phyloP scores from a whole-genome alignment of 306 rosid species.

The Urtica urens region DNA sequence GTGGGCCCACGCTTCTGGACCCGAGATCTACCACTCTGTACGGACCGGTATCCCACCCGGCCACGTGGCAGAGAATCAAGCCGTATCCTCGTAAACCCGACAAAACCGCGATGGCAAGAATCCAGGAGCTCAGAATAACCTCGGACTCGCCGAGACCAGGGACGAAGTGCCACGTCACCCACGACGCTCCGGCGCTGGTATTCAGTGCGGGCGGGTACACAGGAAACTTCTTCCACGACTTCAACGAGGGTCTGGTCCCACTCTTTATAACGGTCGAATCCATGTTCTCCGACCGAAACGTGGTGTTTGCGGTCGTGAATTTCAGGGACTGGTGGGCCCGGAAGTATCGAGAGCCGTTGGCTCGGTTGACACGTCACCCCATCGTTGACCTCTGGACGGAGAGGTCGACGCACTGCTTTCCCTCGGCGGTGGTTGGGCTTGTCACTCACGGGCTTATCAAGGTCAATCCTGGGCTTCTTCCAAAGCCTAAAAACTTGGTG shows the following conservation, averaged over 20 bases:
- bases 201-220: constrained; percentile 44
- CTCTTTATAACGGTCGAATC: constrained; percentile 42
- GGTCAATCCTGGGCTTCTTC: constrained; percentile 25
- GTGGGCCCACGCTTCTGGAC: constrained; percentile 25
- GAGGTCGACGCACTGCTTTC: constrained; percentile 31
- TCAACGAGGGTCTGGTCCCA: constrained; percentile 41
- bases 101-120: constrained; percentile 14
- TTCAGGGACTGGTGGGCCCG: constrained; percentile 25
- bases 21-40: constrained; percentile 20
- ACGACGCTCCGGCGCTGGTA: constrained; percentile 31
- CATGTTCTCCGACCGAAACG: constrained; percentile 13
- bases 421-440: constrained; percentile 26
- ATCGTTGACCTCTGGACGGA: constrained; percentile 18
- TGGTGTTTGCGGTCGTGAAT: constrained; percentile 25
- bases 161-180: constrained; percentile 18
- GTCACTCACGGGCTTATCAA: constrained; percentile 28
- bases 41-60: constrained; percentile 1
- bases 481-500: constrained; percentile 20
- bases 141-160: constrained; percentile 24
- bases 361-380: constrained; percentile 10
- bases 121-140: constrained; percentile 25
- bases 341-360: constrained; percentile 26
- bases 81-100: constrained; percentile 45
- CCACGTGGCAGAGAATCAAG: constrained; percentile 2
- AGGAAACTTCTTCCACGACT: constrained; percentile 43